A percentile compares a stretch with the other conserved stretches of the same genome.
phyloP scores from a whole-genome alignment of 306 rosid genomes.

The Erythrophleum fordii region DNA sequence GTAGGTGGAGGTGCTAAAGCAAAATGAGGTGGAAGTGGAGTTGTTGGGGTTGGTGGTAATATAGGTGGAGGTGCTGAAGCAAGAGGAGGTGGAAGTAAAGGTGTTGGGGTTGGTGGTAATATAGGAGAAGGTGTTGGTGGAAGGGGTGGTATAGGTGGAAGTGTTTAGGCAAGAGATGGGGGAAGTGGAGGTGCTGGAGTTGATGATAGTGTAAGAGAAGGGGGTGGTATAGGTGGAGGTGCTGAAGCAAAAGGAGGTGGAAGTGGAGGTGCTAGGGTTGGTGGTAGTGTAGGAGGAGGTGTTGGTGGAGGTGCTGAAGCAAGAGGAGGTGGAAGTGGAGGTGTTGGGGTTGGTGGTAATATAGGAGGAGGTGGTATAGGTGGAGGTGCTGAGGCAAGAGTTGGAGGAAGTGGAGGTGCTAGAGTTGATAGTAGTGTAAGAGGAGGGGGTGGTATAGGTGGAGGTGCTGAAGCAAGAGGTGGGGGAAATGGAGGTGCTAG shows the following conservation, averaged over 20 bases:
- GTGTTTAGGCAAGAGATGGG: not conserved
- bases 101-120: not conserved
- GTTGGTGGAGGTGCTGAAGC: not conserved
- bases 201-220: too few species aligned
- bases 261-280: not conserved
- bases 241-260: too few species aligned
- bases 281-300: not conserved
- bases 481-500: not conserved
- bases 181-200: too few species aligned
- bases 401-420: not conserved
- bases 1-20: too few species aligned
- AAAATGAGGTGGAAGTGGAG: too few species aligned
- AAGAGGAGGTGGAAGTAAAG: not conserved
- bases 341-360: not conserved
- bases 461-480: not conserved
- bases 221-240: not conserved
- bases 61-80: not conserved
- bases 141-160: not conserved
- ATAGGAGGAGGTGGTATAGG: too few species aligned
- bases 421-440: not conserved
- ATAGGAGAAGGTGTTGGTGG: not conserved
- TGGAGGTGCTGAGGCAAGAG: not conserved
- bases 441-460: not conserved
- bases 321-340: not conserved
- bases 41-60: too few species aligned